Base-by-base conservation (phyloP, 2,329 filamentous ascomycete genomes). In the Pseudofabraea citricarpa region DNA sequence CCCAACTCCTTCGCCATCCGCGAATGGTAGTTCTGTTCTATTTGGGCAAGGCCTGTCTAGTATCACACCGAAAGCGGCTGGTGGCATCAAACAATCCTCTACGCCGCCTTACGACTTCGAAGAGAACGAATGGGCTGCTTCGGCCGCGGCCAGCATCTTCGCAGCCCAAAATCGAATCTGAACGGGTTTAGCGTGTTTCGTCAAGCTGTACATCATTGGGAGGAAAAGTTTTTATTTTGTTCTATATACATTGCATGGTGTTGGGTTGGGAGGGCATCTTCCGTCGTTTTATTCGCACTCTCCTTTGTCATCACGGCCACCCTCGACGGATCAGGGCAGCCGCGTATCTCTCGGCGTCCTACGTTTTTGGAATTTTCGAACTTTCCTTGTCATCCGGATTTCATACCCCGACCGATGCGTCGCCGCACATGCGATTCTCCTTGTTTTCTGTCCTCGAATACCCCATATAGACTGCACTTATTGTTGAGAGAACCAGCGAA, bases 81-180 rank as follows among this genome's bases (percentile, higher is more conserved):
- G 71, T 18, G 66, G 47, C 15, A 49, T 73, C 43, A 74, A 81
- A 29, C 93, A 95, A 67, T 96, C 90, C 85, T 91, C 90, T 3
- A 97, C 93, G 13, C 93, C 93, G 18, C 91, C 93, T 3, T 95
- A 96, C 55, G 90, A 96, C 57, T 88, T 93, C 57, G 90, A 95
- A 59, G 90, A 95, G 56, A 83, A 83, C 50, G 90, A 95, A 62
- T 97, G 90, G 91, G 89, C 85, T 15, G 81, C 85, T 7, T 84
- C 87, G 32, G 86, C 88, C 22, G 81, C 89, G 9, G 85, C 87
- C 5, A 90, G 85, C 66, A 90, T 90, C 53, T 85, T 87, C 71
- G 83, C 85, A 41, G 80, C 82, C 23, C 79, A 85, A 51, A 82
- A 75, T 62, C 73, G 77, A 53, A 77, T 83, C 56, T 83, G 53